phyloP scores from a whole-genome alignment of 495 filamentous ascomycete genomes.

The Tuber magnatum region DNA sequence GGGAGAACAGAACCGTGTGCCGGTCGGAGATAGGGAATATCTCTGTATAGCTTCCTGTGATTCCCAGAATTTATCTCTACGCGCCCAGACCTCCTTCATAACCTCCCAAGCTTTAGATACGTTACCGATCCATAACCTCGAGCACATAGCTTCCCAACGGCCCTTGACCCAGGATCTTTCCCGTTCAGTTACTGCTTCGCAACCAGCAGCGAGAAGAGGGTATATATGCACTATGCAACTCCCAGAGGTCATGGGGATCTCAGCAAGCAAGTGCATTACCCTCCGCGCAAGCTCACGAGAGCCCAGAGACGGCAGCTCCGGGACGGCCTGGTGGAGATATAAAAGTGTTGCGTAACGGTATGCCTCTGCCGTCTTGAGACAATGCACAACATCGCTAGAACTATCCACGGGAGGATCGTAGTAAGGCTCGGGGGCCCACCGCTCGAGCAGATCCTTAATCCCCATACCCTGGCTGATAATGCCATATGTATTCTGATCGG shows the following conservation, averaged over 20 bases:
- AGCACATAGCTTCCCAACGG: conserved; percentile 58
- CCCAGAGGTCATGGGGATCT: conserved; percentile 56
- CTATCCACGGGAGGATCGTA: conserved; percentile 59
- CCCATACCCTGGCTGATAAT: conserved; percentile 61
- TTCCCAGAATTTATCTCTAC: conserved; percentile 46
- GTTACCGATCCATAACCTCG: conserved; percentile 63
- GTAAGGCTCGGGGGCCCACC: conserved; percentile 55
- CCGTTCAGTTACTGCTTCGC: conserved; percentile 56
- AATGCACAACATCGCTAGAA: conserved; percentile 57
- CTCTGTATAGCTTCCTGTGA: conserved; percentile 9
- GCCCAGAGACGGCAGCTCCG: conserved; percentile 59
- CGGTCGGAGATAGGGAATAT: conserved; percentile 3
- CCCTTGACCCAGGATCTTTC: conserved; percentile 63
- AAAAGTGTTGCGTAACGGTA: conserved; percentile 70
- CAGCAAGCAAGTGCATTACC: conserved; percentile 56
- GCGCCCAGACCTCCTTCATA: conserved; percentile 52
- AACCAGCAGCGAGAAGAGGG: conserved; percentile 64
- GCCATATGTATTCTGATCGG: conserved; percentile 52
- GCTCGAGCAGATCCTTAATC: conserved; percentile 56
- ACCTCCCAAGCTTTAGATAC: conserved; percentile 58
- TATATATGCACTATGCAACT: conserved; percentile 71
- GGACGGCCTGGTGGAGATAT: conserved; percentile 71
- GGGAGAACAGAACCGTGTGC: conserved; percentile 7
- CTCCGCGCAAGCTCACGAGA: conserved; percentile 57
- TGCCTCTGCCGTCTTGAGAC: conserved; percentile 64